phyloP scores from a whole-genome alignment of 2,329 filamentous ascomycete genomes.

The Torrubiellomyces zombiae region DNA sequence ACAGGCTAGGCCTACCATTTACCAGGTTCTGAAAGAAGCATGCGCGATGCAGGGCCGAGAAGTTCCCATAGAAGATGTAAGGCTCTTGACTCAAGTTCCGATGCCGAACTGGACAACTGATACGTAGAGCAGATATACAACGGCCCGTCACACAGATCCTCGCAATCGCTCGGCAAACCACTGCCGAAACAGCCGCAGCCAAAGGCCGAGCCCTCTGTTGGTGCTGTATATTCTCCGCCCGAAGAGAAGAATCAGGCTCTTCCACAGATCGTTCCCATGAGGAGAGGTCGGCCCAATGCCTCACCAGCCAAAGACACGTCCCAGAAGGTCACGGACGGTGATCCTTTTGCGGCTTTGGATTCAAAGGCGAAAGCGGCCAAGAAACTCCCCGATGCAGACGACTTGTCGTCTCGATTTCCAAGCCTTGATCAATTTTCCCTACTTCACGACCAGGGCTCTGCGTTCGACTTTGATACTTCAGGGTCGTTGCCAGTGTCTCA shows the following conservation, averaged over 20 bases:
- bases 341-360: conserved; percentile 87
- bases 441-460: conserved; percentile 65
- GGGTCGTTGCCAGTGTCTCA: conserved; percentile 31
- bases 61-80: conserved; percentile 75
- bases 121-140: conserved; percentile 48
- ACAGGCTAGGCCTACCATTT: conserved; percentile 70
- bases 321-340: conserved; percentile 49
- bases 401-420: conserved; percentile 73
- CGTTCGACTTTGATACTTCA: conserved; percentile 64
- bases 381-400: conserved; percentile 42
- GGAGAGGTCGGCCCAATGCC: conserved; percentile 52
- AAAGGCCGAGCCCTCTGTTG: conserved; percentile 47
- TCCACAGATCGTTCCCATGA: conserved; percentile 87
- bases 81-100: no score
- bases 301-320: conserved; percentile 34
- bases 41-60: conserved; percentile 80
- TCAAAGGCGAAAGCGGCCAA: conserved; percentile 33
- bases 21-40: conserved; percentile 74
- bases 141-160: conserved; percentile 45
- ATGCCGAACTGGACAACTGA: no score
- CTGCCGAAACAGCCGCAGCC: conserved; percentile 31
- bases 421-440: conserved; percentile 87
- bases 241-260: conserved; percentile 54
- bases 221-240: conserved; percentile 67
- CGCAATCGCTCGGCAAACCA: conserved; percentile 17